Evolutionary conservation across 106 monocot species (phyloP).

Genomic region (Acorus calamus): DNA sequence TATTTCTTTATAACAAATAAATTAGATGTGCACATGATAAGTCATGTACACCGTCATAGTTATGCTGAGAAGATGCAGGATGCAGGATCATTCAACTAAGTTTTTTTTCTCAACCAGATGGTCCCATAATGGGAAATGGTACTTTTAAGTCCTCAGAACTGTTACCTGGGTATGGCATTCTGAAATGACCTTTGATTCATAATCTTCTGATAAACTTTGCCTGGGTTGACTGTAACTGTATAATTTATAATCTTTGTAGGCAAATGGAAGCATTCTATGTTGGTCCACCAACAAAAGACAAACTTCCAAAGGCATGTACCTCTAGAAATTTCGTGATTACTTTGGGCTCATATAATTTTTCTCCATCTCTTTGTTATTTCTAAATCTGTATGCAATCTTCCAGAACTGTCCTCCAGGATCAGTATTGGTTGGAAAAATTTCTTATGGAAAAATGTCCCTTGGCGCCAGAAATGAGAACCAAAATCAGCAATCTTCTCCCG

Average conservation of each 20-base stretch:
- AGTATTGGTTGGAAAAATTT: slow-evolving; percentile 63
- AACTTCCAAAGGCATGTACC: slow-evolving; percentile 65
- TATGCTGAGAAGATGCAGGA: slow-evolving; percentile 62
- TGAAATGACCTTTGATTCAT: no score
- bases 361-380: neutral
- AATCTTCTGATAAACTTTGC: no score
- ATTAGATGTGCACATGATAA: no score
- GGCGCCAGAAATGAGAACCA: slow-evolving; percentile 4
- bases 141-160: slow-evolving; percentile 63
- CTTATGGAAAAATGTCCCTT: slow-evolving; percentile 61
- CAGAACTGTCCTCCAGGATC: slow-evolving; percentile 68
- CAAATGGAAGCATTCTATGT: slow-evolving; percentile 82
- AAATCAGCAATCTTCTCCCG: slow-evolving; percentile 41
- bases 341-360: neutral
- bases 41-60: no score
- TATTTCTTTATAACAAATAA: no score
- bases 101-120: slow-evolving; percentile 90
- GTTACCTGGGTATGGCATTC: slow-evolving; percentile 55
- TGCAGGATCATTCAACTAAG: slow-evolving; percentile 53
- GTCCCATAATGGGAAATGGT: slow-evolving; percentile 54
- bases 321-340: slow-evolving; percentile 1
- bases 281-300: slow-evolving; percentile 65
- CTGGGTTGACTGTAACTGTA: neutral
- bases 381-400: slow-evolving; percentile 11
- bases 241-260: slow-evolving; percentile 18